Evolutionary conservation across 176 grass and related monocot species (phyloP).

Genomic region (Juncus inflexus): DNA sequence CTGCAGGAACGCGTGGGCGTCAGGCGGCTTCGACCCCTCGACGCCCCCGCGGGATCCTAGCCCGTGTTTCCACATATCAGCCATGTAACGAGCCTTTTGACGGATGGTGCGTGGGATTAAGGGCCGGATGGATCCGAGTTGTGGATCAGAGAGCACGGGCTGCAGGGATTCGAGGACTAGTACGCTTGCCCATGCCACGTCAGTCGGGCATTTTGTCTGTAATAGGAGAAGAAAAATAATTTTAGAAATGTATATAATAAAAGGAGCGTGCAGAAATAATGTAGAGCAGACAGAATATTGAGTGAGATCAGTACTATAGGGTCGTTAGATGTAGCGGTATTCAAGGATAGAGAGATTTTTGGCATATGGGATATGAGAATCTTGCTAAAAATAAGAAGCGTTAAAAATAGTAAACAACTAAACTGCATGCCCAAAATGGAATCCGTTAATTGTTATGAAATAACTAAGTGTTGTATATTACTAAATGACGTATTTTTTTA

Average conservation of each 20-base stretch:
- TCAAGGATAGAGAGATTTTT: too few species aligned
- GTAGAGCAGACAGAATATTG: too few species aligned
- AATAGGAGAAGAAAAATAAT: too few species aligned
- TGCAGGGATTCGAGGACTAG: constrained; percentile 71
- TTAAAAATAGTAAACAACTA: too few species aligned
- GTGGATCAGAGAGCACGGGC: constrained; percentile 56
- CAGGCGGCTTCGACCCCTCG: constrained; percentile 57
- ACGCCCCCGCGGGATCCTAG: constrained; percentile 53
- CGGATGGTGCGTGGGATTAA: constrained; percentile 43
- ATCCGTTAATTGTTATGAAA: neutral
- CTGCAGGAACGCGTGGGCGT: constrained; percentile 73
- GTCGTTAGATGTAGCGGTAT: too few species aligned
- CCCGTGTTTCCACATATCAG: constrained; percentile 55
- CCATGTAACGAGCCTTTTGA: constrained; percentile 52
- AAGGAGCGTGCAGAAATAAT: too few species aligned
- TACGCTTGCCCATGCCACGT: constrained; percentile 85
- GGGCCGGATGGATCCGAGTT: constrained; percentile 41
- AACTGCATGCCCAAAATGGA: neutral
- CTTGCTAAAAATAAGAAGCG: too few species aligned
- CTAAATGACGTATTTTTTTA: too few species aligned
- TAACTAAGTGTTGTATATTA: too few species aligned
- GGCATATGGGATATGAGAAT: too few species aligned
- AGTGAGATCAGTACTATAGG: too few species aligned
- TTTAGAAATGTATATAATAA: too few species aligned
- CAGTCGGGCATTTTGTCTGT: constrained; percentile 41